These are phyloP conservation scores for Diplodia intermedia DNA, from an alignment of 2,329 filamentous ascomycete genomes.

Conservation along the genomic window DNA sequence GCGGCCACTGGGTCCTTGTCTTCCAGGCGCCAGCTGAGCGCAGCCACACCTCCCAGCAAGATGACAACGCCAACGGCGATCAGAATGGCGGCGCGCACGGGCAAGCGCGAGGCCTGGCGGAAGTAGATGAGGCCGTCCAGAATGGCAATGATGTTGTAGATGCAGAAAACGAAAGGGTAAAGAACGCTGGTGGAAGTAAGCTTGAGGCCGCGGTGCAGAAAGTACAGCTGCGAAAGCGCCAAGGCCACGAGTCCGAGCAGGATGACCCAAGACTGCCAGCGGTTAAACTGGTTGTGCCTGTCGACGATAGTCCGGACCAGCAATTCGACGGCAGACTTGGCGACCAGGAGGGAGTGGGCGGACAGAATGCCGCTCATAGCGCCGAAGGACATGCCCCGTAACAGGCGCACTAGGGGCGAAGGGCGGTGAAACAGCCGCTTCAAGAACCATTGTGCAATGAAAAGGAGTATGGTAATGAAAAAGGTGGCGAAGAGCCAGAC, in stretches of 20 bases:
- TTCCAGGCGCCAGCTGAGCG: constrained; percentile 90
- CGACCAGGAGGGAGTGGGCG: constrained; percentile 89
- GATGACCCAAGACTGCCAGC: constrained; percentile 94
- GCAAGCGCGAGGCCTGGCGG: constrained; percentile 81
- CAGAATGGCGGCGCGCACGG: constrained; percentile 75
- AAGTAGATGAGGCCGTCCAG: constrained; percentile 98
- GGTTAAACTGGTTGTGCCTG: constrained; percentile 88
- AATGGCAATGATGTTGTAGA: constrained; percentile 99
- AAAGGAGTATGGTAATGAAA: constrained; percentile 72
- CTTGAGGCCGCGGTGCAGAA: constrained; percentile 90
- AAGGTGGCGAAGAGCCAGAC: constrained; percentile 87
- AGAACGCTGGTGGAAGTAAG: constrained; percentile 93
- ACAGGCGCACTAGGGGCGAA: constrained; percentile 72
- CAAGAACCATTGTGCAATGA: constrained; percentile 55
- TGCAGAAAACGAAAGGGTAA: constrained; percentile 96
- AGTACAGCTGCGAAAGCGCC: constrained; percentile 91
- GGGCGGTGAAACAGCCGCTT: constrained; percentile 49
- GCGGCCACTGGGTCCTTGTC: constrained; percentile 65
- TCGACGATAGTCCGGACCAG: constrained; percentile 86
- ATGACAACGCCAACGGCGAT: constrained; percentile 88
- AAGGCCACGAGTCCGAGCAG: constrained; percentile 80
- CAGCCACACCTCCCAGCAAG: constrained; percentile 84
- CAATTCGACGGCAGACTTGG: constrained; percentile 95
- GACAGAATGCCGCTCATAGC: constrained; percentile 89
- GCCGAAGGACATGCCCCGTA: constrained; percentile 86